phyloP scores from a whole-genome alignment of 2,329 filamentous ascomycete species.

The Ophiosphaerella korrae region DNA sequence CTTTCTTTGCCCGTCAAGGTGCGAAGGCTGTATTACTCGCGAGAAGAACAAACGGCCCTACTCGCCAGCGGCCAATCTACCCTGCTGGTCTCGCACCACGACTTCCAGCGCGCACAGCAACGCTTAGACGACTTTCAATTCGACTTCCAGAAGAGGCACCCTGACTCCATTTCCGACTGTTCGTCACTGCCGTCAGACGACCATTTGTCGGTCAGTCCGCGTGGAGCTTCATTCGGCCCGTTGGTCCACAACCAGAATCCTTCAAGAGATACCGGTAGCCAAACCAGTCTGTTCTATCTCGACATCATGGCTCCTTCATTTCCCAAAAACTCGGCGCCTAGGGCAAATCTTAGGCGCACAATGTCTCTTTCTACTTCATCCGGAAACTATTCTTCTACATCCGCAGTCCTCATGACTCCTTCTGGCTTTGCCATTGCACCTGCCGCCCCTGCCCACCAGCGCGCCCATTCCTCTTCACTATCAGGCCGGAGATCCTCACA shows the following conservation, averaged over 20 bases:
- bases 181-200: slow-evolving; percentile 18
- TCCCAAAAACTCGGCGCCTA: slow-evolving; percentile 24
- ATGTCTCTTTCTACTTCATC: slow-evolving; percentile 72
- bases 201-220: slow-evolving; percentile 25
- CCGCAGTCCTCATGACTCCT: slow-evolving; percentile 50
- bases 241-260: slow-evolving; percentile 18
- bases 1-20: slow-evolving; percentile 74
- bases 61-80: slow-evolving; percentile 43
- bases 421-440: slow-evolving; percentile 34
- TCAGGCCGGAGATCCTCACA: slow-evolving; percentile 36
- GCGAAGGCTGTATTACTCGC: slow-evolving; percentile 70
- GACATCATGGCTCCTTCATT: slow-evolving; percentile 31
- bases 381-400: slow-evolving; percentile 60
- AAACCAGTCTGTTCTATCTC: slow-evolving; percentile 31
- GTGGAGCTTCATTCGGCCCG: slow-evolving; percentile 12
- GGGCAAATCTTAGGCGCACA: slow-evolving; percentile 58
- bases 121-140: slow-evolving; percentile 42
- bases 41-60: slow-evolving; percentile 70
- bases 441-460: slow-evolving; percentile 36
- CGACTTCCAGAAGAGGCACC: slow-evolving; percentile 23
- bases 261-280: slow-evolving; percentile 11
- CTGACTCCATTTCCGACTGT: slow-evolving; percentile 7
- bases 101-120: slow-evolving; percentile 27
- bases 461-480: slow-evolving; percentile 36
- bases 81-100: slow-evolving; percentile 14